Evolutionary conservation across 306 rosid genomes (phyloP), one percentile per base, ranked within the genome.

Genomic region (Crataegus laevigata): DNA sequence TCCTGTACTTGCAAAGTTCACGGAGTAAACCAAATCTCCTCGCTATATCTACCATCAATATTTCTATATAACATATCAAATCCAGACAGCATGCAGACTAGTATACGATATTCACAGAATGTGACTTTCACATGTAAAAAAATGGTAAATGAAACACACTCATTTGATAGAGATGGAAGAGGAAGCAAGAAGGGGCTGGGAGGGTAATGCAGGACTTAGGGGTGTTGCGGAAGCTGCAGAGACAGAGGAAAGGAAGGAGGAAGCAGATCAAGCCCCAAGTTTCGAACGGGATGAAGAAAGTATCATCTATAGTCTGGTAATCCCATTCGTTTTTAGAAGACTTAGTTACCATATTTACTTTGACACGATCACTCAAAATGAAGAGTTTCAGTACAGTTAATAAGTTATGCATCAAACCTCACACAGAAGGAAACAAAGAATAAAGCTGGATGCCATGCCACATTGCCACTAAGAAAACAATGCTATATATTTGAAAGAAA

Each of bases 1-100:
- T 94, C 90, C 97, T 94, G 69, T 40, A 69, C 68, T 78, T 38
- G 71, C 51, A 83, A 65, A 77, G 30, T 68, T 62, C 55, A 57
- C 14, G 28, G 61, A 57, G 40, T 30, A 59, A 15, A 54, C 34
- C 65, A 52, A 62, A 26, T 14, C 57, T 45, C 22, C 25, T 38
- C 38, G 32, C 69, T 19, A 54, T 11, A 36, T 7, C 24, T 32
- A 57, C 36, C 73, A 54, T 71, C 29, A 76, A 76, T 43, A 45
- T 26, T 47, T 69, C 32, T 9, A 28, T 8, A 50, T 6, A 28
- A 19, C 66, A 22, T 36, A 5, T 6, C 12, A 28, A 36, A 21
- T 69, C 42, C n/a, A 40, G 61, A 69, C 21, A 22, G 76, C 72
- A 62, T 7, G 26, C 14, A 26, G 50, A 18, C 57, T 5, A 58